phyloP scores from a whole-genome alignment of 1,139 yeast genomes.

The Debaryomycetaceae sp. region DNA sequence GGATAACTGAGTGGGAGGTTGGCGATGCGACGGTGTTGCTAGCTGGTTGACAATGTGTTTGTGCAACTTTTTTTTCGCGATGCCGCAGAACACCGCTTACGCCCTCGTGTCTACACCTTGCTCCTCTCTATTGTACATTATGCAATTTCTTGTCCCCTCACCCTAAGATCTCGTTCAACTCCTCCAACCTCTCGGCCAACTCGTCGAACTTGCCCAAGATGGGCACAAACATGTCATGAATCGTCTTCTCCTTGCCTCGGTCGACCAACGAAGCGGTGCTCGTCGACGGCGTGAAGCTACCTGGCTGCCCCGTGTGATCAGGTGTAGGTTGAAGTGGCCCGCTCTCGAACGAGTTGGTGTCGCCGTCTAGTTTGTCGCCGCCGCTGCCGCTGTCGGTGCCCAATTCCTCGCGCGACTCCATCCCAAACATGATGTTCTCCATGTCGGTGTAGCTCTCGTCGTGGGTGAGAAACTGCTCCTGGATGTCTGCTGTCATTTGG shows the following conservation, averaged over 20 bases:
- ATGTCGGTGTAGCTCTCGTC: conserved; percentile 7
- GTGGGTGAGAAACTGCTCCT: conserved; percentile 21
- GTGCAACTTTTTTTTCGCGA: too few relatives aligned
- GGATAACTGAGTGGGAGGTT: too few relatives aligned
- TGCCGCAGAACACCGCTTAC: too few relatives aligned
- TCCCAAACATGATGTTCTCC: conserved; percentile 7
- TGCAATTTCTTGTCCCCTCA: too few relatives aligned
- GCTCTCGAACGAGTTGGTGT: conserved; percentile 1
- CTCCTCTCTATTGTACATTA: too few relatives aligned
- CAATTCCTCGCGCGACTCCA: conserved; percentile 6
- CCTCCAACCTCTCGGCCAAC: conserved; percentile 42
- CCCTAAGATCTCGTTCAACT: conserved; percentile 29
- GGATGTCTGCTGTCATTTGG: conserved; percentile 38
- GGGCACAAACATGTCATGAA: conserved; percentile 44
- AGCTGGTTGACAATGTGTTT: too few relatives aligned
- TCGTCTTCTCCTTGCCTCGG: conserved; percentile 20
- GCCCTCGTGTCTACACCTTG: too few relatives aligned
- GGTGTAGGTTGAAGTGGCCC: too few relatives aligned
- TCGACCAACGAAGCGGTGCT: conserved; percentile 17
- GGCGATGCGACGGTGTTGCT: too few relatives aligned
- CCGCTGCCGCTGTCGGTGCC: conserved; percentile 1
- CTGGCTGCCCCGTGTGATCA: conserved; percentile 6
- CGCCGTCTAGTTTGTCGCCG: neutral
- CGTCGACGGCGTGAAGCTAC: conserved; percentile 38
- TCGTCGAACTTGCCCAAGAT: conserved; percentile 43